These are phyloP conservation scores for Colletotrichum caudatum DNA, from an alignment of 2,329 filamentous ascomycete species.

Conservation along the genomic window DNA sequence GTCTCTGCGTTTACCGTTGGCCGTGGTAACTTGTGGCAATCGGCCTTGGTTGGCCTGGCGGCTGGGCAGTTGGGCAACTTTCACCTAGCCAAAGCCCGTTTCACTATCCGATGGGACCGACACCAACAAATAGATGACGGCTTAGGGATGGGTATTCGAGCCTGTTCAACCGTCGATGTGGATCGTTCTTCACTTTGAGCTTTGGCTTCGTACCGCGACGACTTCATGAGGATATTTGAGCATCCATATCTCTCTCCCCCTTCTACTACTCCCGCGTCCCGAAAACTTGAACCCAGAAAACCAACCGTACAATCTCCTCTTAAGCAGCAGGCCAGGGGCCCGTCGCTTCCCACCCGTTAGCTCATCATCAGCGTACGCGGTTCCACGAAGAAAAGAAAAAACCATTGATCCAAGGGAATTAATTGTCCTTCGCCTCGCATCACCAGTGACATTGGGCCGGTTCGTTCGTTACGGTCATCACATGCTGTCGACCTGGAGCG, in stretches of 20 bases:
- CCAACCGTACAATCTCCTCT: neutral
- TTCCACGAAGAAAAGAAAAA: neutral
- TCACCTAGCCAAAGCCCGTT: too few relatives aligned
- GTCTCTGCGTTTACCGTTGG: too few relatives aligned
- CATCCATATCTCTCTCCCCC: neutral
- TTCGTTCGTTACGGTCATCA: neutral
- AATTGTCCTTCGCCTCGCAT: neutral
- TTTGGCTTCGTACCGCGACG: too few relatives aligned
- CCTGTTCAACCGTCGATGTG: too few relatives aligned
- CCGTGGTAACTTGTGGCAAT: too few relatives aligned
- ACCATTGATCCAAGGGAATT: neutral
- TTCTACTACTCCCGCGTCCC: conserved; percentile 7
- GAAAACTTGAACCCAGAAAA: neutral
- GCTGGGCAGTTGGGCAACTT: too few relatives aligned
- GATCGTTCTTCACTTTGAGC: too few relatives aligned
- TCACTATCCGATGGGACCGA: too few relatives aligned
- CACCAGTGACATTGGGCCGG: neutral
- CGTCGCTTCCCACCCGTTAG: neutral
- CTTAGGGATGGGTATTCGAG: too few relatives aligned
- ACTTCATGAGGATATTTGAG: too few relatives aligned
- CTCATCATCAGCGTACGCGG: neutral
- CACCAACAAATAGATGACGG: too few relatives aligned
- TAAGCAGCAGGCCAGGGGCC: neutral
- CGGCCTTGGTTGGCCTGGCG: too few relatives aligned
- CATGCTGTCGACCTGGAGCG: neutral